These are phyloP conservation scores for Acorus gramineus DNA, from an alignment of 106 monocot genomes.

Conservation along the genomic window DNA sequence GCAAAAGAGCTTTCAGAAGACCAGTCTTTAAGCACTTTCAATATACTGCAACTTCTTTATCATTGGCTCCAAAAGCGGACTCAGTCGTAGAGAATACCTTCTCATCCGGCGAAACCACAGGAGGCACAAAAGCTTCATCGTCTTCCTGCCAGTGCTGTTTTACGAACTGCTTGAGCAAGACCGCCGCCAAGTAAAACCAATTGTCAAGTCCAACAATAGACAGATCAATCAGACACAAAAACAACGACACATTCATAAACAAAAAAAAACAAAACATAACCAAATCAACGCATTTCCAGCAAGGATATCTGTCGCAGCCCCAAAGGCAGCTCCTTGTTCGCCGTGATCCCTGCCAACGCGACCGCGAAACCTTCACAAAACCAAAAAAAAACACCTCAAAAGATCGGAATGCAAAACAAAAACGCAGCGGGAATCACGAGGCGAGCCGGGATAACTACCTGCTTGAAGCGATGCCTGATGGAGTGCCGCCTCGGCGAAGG, in stretches of 20 bases:
- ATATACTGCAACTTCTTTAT: no score
- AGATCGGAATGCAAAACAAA: background rate
- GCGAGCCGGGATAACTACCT: constrained; percentile 21
- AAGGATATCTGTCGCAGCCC: constrained; percentile 98
- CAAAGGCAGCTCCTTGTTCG: constrained; percentile 66
- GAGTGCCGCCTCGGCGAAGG: constrained; percentile 88
- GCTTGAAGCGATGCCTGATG: constrained; percentile 80
- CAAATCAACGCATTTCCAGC: background rate
- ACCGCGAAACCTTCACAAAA: constrained; percentile 57
- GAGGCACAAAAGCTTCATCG: constrained; percentile 71
- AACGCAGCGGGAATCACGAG: background rate
- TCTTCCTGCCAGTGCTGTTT: constrained; percentile 95
- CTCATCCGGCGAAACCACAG: constrained; percentile 65
- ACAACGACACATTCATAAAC: background rate
- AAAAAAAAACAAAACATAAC: constrained; percentile 3
- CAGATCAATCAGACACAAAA: background rate
- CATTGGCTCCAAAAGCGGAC: no score
- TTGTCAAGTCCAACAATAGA: constrained; percentile 31
- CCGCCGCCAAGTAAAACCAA: constrained; percentile 63
- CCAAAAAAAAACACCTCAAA: constrained; percentile 1
- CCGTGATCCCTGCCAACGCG: constrained; percentile 63
- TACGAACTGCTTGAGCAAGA: constrained; percentile 89
- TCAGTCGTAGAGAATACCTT: constrained; percentile 33
- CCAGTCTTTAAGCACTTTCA: no score
- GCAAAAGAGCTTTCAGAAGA: no score